Evolutionary conservation across 768 basidiomycete genomes (phyloP).

Genomic region (Cystofilobasidium bisporidii): DNA sequence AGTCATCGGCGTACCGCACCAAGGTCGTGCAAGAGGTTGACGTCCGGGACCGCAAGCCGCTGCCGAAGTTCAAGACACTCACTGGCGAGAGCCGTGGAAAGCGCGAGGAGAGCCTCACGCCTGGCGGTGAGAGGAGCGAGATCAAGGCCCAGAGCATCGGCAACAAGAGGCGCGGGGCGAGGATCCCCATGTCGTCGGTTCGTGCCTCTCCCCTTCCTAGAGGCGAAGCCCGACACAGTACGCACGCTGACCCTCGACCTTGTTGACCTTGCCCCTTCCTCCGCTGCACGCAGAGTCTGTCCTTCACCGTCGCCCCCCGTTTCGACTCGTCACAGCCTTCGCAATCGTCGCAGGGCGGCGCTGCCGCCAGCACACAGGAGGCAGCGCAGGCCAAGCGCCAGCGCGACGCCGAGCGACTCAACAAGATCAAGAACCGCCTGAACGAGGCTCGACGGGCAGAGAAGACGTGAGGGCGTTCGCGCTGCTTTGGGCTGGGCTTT

Average conservation of each 20-base stretch:
- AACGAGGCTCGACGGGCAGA: slow-evolving; percentile 26
- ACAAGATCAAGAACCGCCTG: slow-evolving; percentile 30
- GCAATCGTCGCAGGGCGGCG: slow-evolving; percentile 9
- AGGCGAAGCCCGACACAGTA: too few species aligned
- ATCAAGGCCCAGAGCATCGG: slow-evolving; percentile 16
- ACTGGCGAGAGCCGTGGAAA: slow-evolving; percentile 50
- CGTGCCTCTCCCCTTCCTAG: neutral
- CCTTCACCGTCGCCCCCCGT: slow-evolving; percentile 23
- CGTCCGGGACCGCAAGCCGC: slow-evolving; percentile 47
- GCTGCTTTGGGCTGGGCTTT: neutral
- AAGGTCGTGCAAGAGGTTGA: slow-evolving; percentile 51
- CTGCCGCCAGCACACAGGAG: neutral
- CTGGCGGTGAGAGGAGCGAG: slow-evolving; percentile 14
- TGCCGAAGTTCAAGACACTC: slow-evolving; percentile 59
- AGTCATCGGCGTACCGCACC: slow-evolving; percentile 59
- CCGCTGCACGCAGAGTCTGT: slow-evolving; percentile 6
- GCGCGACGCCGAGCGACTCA: slow-evolving; percentile 31
- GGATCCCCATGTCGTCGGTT: slow-evolving; percentile 21
- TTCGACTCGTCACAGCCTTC: slow-evolving; percentile 10
- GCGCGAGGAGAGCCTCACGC: slow-evolving; percentile 46
- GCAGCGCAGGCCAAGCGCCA: slow-evolving; percentile 12
- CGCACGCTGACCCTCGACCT: too few species aligned
- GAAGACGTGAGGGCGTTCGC: slow-evolving; percentile 7
- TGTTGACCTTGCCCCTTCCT: too few species aligned
- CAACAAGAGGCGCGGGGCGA: slow-evolving; percentile 23